Evolutionary conservation across 2,329 filamentous ascomycete species (phyloP), one percentile per base, ranked within the genome.

Genomic region (Scleromitrula shiraiana): DNA sequence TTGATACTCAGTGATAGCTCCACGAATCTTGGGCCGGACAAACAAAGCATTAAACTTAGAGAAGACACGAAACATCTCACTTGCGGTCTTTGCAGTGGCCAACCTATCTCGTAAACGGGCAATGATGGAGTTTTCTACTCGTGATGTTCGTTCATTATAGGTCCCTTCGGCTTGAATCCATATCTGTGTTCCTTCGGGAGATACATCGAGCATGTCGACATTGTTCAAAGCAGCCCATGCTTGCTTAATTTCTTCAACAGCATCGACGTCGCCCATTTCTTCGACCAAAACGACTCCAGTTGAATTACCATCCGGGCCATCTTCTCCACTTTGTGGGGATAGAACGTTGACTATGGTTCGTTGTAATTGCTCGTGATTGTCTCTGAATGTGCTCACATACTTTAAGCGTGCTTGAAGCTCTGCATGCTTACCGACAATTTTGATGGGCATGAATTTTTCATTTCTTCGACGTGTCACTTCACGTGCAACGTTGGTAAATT

Each of bases 41-140:
- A 99, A 95, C 24, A 99, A 82, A 2, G 93, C 93, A 64, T 99
- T 99, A 77, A 99, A 99, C 65, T 97, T 97, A 45, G 93, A 97
- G 66, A 98, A 98, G 53, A 99, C 93, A 46, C 94, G 86, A 67
- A 99, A 99, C 93, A 98, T 99, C 68, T 98, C 94, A 64, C 95
- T 97, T 33, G 93, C 93, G 53, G 89, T 95, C 74, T 95, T 96
- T 10, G 93, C 91, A 6, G 89, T 95, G 12, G 90, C 93, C 48
- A 98, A 76, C 50, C 93, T 85, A 67, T 98, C 93, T 61, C 93
- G 80, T 26, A 98, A 75, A 46, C 89, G 80, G 27, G 93, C 89
- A 65, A 99, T 99, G 67, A 99, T 98, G 3, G 93, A 96, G 68
- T 98, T 98, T 66, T 99, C 93, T 4, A 99, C 93, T 51, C 93